Evolutionary conservation across 148 eudicot species (phyloP).

Genomic region (Nyssa sinensis): DNA sequence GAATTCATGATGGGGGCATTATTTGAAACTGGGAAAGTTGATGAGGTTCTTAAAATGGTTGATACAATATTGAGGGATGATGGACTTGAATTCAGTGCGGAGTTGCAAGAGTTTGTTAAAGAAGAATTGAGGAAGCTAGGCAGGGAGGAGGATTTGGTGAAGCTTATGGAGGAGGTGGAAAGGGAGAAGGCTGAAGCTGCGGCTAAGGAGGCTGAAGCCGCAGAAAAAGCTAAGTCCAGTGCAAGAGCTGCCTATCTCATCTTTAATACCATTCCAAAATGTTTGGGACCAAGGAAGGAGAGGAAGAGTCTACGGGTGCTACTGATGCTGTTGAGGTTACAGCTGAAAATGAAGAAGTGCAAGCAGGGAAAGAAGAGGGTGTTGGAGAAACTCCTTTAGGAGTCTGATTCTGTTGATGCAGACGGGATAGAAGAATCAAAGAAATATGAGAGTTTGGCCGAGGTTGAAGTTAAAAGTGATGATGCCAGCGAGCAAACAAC

Average conservation of each 20-base stretch:
- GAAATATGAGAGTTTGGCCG: constrained; percentile 12
- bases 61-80: constrained; percentile 72
- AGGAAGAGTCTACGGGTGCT: constrained; percentile 23
- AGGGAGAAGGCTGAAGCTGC: constrained; percentile 84
- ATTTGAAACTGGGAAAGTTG: constrained; percentile 64
- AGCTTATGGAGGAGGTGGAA: constrained; percentile 64
- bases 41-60: constrained; percentile 69
- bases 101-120: constrained; percentile 69
- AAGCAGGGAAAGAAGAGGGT: constrained; percentile 18
- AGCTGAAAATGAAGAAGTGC: constrained; percentile 12
- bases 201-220: constrained; percentile 70
- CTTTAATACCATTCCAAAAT: constrained; percentile 71
- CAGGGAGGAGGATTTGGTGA: constrained; percentile 73
- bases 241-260: constrained; percentile 73
- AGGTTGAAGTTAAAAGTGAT: constrained; percentile 20
- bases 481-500: constrained; percentile 6
- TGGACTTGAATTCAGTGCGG: constrained; percentile 63
- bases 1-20: constrained; percentile 76
- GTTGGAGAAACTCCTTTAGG: constrained; percentile 10
- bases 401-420: not conserved
- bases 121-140: constrained; percentile 66
- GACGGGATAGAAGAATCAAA: constrained; percentile 13
- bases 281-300: constrained; percentile 54
- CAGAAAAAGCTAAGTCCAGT: constrained; percentile 71
- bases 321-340: constrained; percentile 28